A percentile compares a stretch with the other conserved stretches of the same genome.
Conservation (phyloP, 768 basidiomycete genomes). For the Tylopilus subfusipes region DNA sequence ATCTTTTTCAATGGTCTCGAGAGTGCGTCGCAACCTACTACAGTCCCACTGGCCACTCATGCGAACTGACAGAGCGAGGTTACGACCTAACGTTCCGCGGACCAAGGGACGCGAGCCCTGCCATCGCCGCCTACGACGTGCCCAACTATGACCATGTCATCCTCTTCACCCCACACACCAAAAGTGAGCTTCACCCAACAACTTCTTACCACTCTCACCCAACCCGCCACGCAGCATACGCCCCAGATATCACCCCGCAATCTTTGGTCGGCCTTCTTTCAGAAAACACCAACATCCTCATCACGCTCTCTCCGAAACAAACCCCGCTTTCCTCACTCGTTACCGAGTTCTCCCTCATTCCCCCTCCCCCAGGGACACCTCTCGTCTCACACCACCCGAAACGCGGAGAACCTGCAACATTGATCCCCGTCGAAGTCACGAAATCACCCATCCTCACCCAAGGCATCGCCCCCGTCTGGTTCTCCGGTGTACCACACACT, state of each 20-base stretch:
- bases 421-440: slow-evolving; percentile 62
- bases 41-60: neutral
- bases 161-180: slow-evolving; percentile 79
- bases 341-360: slow-evolving; percentile 87
- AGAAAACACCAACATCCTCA: slow-evolving; percentile 75
- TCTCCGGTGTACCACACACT: slow-evolving; percentile 66
- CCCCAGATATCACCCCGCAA: slow-evolving; percentile 78
- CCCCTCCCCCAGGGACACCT: slow-evolving; percentile 79
- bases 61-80: slow-evolving; percentile 56
- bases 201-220: neutral
- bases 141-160: slow-evolving; percentile 83
- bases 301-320: slow-evolving; percentile 75
- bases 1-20: slow-evolving; percentile 77
- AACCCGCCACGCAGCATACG: slow-evolving; percentile 46
- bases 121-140: slow-evolving; percentile 65
- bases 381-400: slow-evolving; percentile 84
- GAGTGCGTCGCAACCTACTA: slow-evolving; percentile 42
- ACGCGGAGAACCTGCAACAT: slow-evolving; percentile 56
- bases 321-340: slow-evolving; percentile 74
- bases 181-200: slow-evolving; percentile 49
- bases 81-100: slow-evolving; percentile 84
- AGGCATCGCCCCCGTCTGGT: slow-evolving; percentile 62
- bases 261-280: slow-evolving; percentile 68
- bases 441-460: slow-evolving; percentile 44
- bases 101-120: slow-evolving; percentile 69